Evolutionary conservation across 2,329 filamentous ascomycete species (phyloP), one percentile per base, ranked within the genome.

Genomic region (Fusarium udum): DNA sequence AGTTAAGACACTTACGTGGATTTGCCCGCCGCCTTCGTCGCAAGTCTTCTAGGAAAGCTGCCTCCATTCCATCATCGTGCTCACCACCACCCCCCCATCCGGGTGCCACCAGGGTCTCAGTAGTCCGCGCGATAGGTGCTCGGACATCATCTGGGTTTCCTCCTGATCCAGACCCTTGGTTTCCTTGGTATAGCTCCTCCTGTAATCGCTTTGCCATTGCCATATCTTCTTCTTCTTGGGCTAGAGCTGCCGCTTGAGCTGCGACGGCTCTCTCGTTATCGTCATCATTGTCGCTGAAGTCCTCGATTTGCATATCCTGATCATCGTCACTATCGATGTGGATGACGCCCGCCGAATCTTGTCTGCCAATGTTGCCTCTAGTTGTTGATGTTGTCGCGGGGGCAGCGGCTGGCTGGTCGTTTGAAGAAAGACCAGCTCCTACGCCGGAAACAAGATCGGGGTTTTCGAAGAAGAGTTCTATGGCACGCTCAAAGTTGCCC

Each of bases 131-230:
- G 82, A 99, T 97, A 14, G 96, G 96, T 53, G 96, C 96, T 78
- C 96, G 89, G 61, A 99, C 92, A 51, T 87, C 92, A 75, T 91
- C 91, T 68, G 84, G 84, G 31, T 81, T 61, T 39, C 55, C 81
- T 13, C 80, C 83, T 28, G 74, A 68, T 31, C 69, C 84, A 43
- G 80, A 79, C 13, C 78, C 83, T 40, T 77, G 67, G 78, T 80
- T 66, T 73, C 84, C 88, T 59, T 89, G 88, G 77, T 98, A 98
- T 79, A 97, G 88, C 82, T 99, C 95, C 79, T 99, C 93, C 81
- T 99, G 96, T 67, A 99, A 82, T 64, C 93, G 90, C 81, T 95
- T 90, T 12, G 96, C 96, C 91, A 98, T 95, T 48, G 93, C 95
- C 59, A 94, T 95, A 78, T 99, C 96, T 78, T 97, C 95, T 72